Evolutionary conservation across 163 green algal genomes (phyloP), one percentile per base, ranked within the genome.

Genomic region (Chlorella variabilis): DNA sequence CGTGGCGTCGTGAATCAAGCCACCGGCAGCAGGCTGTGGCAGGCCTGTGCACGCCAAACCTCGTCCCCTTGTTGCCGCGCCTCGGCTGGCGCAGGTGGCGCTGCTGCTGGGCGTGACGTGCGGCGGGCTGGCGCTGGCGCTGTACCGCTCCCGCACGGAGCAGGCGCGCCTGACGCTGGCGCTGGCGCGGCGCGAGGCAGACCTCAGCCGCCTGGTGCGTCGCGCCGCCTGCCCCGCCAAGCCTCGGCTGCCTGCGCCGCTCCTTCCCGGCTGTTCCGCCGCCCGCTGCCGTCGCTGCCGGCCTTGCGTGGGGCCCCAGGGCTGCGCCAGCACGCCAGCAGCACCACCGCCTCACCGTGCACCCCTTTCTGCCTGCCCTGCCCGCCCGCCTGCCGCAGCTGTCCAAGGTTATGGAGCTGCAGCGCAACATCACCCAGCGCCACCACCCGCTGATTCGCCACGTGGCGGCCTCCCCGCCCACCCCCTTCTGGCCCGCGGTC

Each of bases 341-440:
- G n/a, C n/a, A n/a, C n/a, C n/a, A n/a, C 45, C 45, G 11, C 45
- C 45, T 54, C 45, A 54, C 45, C 45, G 15, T 48, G 4, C 29
- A 38, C 20, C 31, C 29, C 31, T 39, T 56, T 21, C 38, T 51
- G 36, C 67, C n/a, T 49, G 18, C 67, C n/a, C 67, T 9, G 6
- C 33, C 17, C 31, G 21, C 48, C 45, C 33, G 20, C n/a, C 21
- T 27, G 6, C n/a, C 45, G 45, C 73, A 80, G 73, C 73, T 80
- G 73, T 59, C n/a, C 36, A 56, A 49, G 9, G 62, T 80, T 27
- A 49, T 66, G 27, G 73, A 80, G 54, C 75, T 81, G 58, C 75
- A 81, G 75, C 42, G 75, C 58, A 71, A 61, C 75, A 81, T 81
- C 75, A 61, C 39, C 59, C 18, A 81, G 41, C 65, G 59, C 75